Base-by-base conservation (phyloP, 2,329 filamentous ascomycete genomes). In the Beauveria sp. region DNA sequence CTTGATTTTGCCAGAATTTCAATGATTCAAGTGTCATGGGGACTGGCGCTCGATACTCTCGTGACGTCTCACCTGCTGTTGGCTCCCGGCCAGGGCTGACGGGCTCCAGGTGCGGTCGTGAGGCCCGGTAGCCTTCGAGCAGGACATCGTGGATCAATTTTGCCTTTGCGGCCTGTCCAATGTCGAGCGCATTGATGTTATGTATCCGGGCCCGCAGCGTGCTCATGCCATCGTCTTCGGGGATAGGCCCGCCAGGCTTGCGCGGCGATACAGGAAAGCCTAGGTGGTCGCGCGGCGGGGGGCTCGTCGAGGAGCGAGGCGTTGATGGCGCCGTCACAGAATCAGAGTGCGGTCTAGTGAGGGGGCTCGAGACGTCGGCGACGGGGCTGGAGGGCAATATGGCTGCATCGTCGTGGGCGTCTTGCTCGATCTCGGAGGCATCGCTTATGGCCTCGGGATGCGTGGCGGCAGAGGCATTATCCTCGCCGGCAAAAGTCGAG, bases 181-280 rank as follows among this genome's bases (percentile, higher is more conserved):
- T 78, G 26, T 85, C 78, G 66, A 80, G 80, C 28, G 82, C 78
- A 70, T 91, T 88, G 64, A 93, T 88, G 24, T 77, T 78, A 63
- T 88, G 80, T 66, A 95, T 91, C 64, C 84, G 84, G 65, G 77
- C 80, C 67, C 90, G 81, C 67, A 93, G 73, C 60, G 76, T 74
- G 20, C 82, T 79, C 87, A 91, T 93, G 50, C 90, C 90, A 77
- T 95, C 90, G 69, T 93, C 88, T 70, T 88, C 90, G 1, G 90
- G 89, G 46, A 91, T 74, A 45, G 68, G 71, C n/a, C 53, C 60
- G 16, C 70, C 71, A 53, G 66, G 68, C 62, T 68, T 72, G 60
- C 63, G 65, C 9, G 72, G 68, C 48, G 68, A 69, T 62, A 71
- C 60, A 12, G 71, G 68, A 55, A 74, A 71, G 49, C 70, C 70